Evolutionary conservation across 345 rosid genomes (phyloP).

Genomic region (Eucalyptus virginea): DNA sequence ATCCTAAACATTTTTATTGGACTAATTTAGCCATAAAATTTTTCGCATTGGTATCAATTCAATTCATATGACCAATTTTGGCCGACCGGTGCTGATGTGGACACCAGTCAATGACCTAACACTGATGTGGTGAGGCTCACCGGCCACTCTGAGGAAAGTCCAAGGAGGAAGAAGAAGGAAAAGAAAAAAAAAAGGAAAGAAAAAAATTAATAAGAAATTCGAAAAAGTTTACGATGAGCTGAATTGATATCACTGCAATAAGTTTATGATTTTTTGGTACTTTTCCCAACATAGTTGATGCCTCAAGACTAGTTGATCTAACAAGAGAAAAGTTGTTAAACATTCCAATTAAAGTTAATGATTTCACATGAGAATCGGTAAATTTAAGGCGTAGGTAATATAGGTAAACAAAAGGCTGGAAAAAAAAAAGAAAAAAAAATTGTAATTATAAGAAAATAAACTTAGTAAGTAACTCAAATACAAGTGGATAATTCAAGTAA

Average conservation of each 20-base stretch:
- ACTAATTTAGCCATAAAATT: no score
- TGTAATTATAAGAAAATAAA: background rate
- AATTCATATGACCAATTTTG: no score
- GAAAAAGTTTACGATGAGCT: no score
- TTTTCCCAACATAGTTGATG: no score
- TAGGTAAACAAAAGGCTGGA: background rate
- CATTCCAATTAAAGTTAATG: background rate
- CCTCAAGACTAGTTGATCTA: background rate
- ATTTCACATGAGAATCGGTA: background rate
- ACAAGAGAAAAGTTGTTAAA: background rate
- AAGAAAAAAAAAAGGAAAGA: no score
- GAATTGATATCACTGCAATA: accelerated
- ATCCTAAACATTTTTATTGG: no score
- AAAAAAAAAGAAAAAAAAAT: background rate
- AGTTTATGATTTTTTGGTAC: no score
- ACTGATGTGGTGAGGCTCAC: accelerated
- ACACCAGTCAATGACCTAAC: accelerated
- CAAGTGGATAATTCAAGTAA: background rate
- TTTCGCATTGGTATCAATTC: accelerated
- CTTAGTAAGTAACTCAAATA: background rate
- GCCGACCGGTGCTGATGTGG: accelerated
- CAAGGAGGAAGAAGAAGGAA: no score
- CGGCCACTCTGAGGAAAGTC: no score
- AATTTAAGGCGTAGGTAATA: background rate
- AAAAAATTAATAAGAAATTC: no score